A percentile compares a stretch with the other conserved stretches of the same genome.
Evolutionary conservation across 257 asterid species (phyloP).

Genomic region (Solanum corneliomulleri): DNA sequence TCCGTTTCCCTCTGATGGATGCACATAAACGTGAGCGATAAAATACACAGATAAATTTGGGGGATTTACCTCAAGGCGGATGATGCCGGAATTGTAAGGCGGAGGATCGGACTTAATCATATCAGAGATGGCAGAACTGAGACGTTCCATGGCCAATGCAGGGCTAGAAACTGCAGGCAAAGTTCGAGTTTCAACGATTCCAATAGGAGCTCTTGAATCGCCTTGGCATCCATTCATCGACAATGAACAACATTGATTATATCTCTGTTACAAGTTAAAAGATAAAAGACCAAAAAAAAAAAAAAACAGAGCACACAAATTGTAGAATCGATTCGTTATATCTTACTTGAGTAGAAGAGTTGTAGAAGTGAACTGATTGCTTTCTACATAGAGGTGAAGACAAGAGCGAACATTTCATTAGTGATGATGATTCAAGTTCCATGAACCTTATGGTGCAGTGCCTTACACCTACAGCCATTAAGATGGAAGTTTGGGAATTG

Average conservation of each 20-base stretch:
- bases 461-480: constrained; percentile 22
- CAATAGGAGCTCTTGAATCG: constrained; percentile 48
- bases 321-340: neutral
- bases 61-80: constrained; percentile 59
- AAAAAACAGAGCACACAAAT: neutral
- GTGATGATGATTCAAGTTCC: constrained; percentile 24
- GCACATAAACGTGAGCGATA: neutral
- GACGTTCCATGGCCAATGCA: constrained; percentile 45
- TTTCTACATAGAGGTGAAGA: constrained; percentile 5
- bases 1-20: neutral
- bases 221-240: constrained; percentile 67
- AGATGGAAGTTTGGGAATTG: neutral
- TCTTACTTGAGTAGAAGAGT: neutral
- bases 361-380: constrained; percentile 27
- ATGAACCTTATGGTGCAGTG: constrained; percentile 28
- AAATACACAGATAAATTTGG: neutral
- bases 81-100: constrained; percentile 48
- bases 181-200: constrained; percentile 49
- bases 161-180: constrained; percentile 39
- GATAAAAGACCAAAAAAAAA: too few relatives aligned
- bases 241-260: constrained; percentile 30
- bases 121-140: constrained; percentile 49
- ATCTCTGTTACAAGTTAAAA: constrained; percentile 18
- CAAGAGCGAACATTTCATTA: constrained; percentile 19
- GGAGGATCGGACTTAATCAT: constrained; percentile 28